A percentile compares a stretch with the other conserved stretches of the same genome.
phyloP scores from a whole-genome alignment of 345 rosid genomes.

The Iberis pinnata region DNA sequence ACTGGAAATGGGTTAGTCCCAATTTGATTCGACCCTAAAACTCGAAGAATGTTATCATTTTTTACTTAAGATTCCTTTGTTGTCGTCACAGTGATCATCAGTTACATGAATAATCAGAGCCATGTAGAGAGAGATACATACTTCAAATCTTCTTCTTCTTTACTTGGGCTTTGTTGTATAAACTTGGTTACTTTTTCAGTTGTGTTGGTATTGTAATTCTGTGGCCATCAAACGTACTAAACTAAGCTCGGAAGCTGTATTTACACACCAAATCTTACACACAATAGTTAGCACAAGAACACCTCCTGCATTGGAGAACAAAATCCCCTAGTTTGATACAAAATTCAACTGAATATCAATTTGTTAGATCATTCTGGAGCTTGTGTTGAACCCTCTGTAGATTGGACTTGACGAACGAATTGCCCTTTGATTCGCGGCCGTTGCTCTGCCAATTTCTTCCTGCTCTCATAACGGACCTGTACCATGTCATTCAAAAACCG shows the following conservation, averaged over 20 bases:
- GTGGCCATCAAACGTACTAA: conserved; percentile 11
- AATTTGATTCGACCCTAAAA: conserved; percentile 39
- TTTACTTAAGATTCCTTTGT: neutral
- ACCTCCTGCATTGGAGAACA: conserved; percentile 7
- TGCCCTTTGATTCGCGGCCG: conserved; percentile 61
- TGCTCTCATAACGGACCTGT: conserved; percentile 69
- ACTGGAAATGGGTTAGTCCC: conserved; percentile 82
- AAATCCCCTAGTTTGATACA: conserved; percentile 8
- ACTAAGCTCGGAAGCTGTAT: conserved; percentile 7
- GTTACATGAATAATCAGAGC: conserved; percentile 2
- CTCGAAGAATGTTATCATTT: neutral
- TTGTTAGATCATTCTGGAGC: conserved; percentile 16
- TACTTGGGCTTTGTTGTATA: conserved; percentile 1
- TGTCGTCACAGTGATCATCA: conserved; percentile 1
- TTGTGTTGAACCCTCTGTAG: conserved; percentile 21
- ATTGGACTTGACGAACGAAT: conserved; percentile 47
- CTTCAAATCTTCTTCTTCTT: neutral
- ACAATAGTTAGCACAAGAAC: conserved; percentile 16
- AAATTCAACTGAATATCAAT: conserved; percentile 6
- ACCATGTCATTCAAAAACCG: conserved; percentile 1
- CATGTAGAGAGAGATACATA: neutral
- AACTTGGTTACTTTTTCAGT: no score
- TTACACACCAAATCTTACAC: conserved; percentile 6
- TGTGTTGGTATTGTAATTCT: no score
- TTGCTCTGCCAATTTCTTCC: conserved; percentile 65